Base-by-base conservation (phyloP, 192 early-diverging fungal genomes). In the Gryganskiella cystojenkinii region DNA sequence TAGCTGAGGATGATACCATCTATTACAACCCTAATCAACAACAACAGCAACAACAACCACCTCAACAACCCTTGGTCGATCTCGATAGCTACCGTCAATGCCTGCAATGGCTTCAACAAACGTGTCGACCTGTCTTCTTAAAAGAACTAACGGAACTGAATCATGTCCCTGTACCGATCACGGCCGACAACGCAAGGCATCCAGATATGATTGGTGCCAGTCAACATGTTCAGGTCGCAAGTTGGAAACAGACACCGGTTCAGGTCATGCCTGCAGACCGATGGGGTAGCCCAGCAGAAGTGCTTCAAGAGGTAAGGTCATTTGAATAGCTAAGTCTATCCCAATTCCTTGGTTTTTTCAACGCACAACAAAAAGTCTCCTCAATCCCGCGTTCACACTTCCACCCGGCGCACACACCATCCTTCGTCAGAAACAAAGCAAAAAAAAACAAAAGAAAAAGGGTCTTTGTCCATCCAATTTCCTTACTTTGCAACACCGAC, bases 121-220 rank as follows among this genome's bases (percentile, higher is more conserved):
- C 74, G 11, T 78, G 74, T 47, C 66, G 74, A 4, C 74, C 74
- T 4, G 74, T 78, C 17, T 69, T 78, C n/a, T 64, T 78, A 66
- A 78, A 78, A 30, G 74, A 78, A 24, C 22, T 78, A 15, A 33
- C 54, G 6, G 34, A 78, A 2, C 11, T 69, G 20, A 64, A n/a
- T 22, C 30, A 31, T 24, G 56, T 78, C 8, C 60, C 66, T 24
- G 66, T 69, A 11, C 74, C 66, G 6, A 78, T 78, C 43, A 78
- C 74, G 1, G 47, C 61, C 15, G 56, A 56, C 37, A 78, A 78
- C 42, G 67, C 74, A 10, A 56, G 37, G 49, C 55, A 69, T 30
- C 56, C 61, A 8, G 51, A 53, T 27, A 33, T 69, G 74, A 64
- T 69, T 54, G 74, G 74, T 24, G 74, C 49, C 2, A 56, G 42